Base-by-base conservation (phyloP, 202 grass and related monocot species). In the Schoenoplectus triqueter region DNA sequence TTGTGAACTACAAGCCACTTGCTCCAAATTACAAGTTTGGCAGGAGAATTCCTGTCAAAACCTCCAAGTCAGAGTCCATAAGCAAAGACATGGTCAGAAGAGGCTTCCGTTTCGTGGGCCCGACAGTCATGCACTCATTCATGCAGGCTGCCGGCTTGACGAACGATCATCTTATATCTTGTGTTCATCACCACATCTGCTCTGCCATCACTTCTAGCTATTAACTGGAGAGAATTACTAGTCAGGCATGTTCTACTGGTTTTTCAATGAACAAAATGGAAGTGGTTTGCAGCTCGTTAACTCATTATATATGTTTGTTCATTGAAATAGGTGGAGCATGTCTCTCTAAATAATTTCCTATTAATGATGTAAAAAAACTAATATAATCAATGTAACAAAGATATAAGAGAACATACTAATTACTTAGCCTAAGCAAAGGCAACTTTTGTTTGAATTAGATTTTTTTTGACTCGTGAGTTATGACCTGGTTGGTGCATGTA, bases 81-180 rank as follows among this genome's bases (percentile, higher is more conserved):
- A 98, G 95, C 93, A 98, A 98, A 86, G 95, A 98, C 81, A 92
- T 95, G 93, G 87, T 98, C 6, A 84, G 92, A 52, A 93, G 95
- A 0, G 95, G 93, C 22, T 93, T 95, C 88, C 95, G 95, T n/a
- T 93, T 95, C 84, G 95, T 98, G 13, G 91, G 93, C 9, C 91
- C 93, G 14, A 98, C 93, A 1, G 91, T 95, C 85, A 87, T 98
- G 70, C 93, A 98, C 85, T 98, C 88, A 17, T 95, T 98, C 90
- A 98, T 95, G 93, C 90, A 98, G 83, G 91, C 91, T 49, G 91
- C 92, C 55, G 95, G 95, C 0, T 91, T 98, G 87, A 98, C 91
- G 73, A 98, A 98, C 80, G 93, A 94, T 83, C 95, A 98, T 87
- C 90, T 95, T 87, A 74, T 92, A 81, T 94, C 93, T 41, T 98